A percentile compares a stretch with the other conserved stretches of the same genome.
Conservation (phyloP, 306 rosid species). For the Acacia acuminata region DNA sequence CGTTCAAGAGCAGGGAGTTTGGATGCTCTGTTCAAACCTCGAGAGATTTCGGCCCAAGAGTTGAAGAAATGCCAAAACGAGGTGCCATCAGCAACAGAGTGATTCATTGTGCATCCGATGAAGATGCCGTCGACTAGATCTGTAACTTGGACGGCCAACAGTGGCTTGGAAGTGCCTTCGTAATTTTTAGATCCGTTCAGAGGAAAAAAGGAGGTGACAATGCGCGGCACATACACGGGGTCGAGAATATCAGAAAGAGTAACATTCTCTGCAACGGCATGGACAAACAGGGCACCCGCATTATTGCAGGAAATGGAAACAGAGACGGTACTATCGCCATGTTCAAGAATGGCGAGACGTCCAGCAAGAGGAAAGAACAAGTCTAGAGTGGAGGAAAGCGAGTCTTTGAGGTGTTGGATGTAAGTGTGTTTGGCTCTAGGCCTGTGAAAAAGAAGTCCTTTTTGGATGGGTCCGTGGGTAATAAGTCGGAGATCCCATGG, state of each 20-base stretch:
- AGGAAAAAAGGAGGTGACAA: conserved; percentile 32
- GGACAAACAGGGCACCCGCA: conserved; percentile 35
- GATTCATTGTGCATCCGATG: conserved; percentile 26
- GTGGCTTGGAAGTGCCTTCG: conserved; percentile 12
- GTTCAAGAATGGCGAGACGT: not conserved
- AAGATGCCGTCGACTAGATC: conserved; percentile 39
- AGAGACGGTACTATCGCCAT: not conserved
- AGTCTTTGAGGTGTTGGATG: conserved; percentile 16
- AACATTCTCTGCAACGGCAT: conserved; percentile 13
- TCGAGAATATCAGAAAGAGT: conserved; percentile 31
- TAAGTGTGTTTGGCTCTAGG: not conserved
- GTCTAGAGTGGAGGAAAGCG: conserved; percentile 35
- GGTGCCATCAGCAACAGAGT: conserved; percentile 11
- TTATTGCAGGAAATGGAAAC: conserved; percentile 12
- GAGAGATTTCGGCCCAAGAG: conserved; percentile 37
- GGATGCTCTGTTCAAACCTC: not conserved
- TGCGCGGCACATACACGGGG: conserved; percentile 3
- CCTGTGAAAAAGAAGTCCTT: conserved; percentile 39
- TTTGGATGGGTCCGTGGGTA: conserved; percentile 21
- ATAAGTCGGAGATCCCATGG: conserved; percentile 50
- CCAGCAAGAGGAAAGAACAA: conserved; percentile 42
- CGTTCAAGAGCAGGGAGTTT: not conserved
- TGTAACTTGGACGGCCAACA: conserved; percentile 36
- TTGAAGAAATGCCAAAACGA: conserved; percentile 41
- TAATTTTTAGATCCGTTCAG: conserved; percentile 1